Evolutionary conservation across 768 basidiomycete genomes (phyloP).

Genomic region (Termitomyces sp.): DNA sequence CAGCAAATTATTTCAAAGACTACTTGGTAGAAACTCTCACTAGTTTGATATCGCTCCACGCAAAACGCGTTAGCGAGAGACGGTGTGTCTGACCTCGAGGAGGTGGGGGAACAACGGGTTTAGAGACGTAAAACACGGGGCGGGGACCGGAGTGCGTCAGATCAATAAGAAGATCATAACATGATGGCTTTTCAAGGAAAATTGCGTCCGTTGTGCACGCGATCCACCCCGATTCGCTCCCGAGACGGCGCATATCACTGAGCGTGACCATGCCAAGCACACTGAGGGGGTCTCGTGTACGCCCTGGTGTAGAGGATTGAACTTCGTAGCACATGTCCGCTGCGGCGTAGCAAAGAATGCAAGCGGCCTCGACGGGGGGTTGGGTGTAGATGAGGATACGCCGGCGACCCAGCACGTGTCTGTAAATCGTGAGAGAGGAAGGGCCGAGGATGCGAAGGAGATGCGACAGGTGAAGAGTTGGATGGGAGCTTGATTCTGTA

Average conservation of each 20-base stretch:
- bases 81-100: slow-evolving; percentile 44
- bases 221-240: slow-evolving; percentile 75
- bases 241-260: slow-evolving; percentile 65
- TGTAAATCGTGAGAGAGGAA: slow-evolving; percentile 74
- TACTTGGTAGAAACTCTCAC: slow-evolving; percentile 31
- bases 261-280: slow-evolving; percentile 82
- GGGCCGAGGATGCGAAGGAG: slow-evolving; percentile 76
- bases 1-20: background rate
- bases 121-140: slow-evolving; percentile 64
- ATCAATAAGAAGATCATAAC: slow-evolving; percentile 81
- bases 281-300: slow-evolving; percentile 42
- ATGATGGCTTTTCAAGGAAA: slow-evolving; percentile 75
- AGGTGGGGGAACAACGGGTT: slow-evolving; percentile 34
- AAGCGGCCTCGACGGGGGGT: slow-evolving; percentile 78
- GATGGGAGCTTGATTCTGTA: slow-evolving; percentile 26
- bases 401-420: slow-evolving; percentile 69
- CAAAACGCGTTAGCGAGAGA: slow-evolving; percentile 64
- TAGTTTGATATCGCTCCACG: slow-evolving; percentile 81
- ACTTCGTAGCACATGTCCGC: slow-evolving; percentile 46
- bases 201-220: slow-evolving; percentile 87
- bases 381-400: slow-evolving; percentile 78
- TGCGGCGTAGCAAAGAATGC: slow-evolving; percentile 69
- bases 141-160: slow-evolving; percentile 64
- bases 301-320: slow-evolving; percentile 27
- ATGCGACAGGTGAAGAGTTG: slow-evolving; percentile 71